Evolutionary conservation across 2,329 filamentous ascomycete genomes (phyloP), one percentile per base, ranked within the genome.

Genomic region (Colletotrichum scovillei): DNA sequence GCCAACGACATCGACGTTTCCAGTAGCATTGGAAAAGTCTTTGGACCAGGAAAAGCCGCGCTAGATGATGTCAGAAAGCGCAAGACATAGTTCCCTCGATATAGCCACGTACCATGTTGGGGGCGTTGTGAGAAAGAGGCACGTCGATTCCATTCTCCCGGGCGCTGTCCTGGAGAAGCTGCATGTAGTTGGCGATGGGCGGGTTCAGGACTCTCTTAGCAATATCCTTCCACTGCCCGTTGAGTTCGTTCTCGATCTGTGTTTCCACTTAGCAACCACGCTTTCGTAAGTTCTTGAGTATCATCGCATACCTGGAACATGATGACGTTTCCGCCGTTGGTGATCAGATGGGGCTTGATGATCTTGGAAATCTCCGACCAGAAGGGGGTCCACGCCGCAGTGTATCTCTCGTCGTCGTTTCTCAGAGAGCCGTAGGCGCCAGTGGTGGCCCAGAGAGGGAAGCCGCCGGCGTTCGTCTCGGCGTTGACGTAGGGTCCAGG

Each of bases 401-500:
- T 88, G 77, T 87, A 90, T 59, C 85, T 82, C 5, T 84, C 78
- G 72, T 91, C 85, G 53, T 90, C 86, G 67, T 90, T 83, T 38
- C 90, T 82, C 19, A 90, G 80, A 24, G 79, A 77, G 2, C 90
- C 89, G 63, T 90, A 89, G 30, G 84, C 89, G 56, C 90, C 90
- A 0, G 90, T 91, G 0, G 90, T 92, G 6, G 90, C 79, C 89
- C 90, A 92, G 1, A 90, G 81, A 0, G 91, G 89, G 69, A 91
- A 89, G 0, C 91, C 91, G 38, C 91, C 91, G 1, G 87, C 89
- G 74, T 88, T 91, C 3, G 89, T 85, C 77, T 92, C 91, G 1
- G 90, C 91, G 74, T 92, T 92, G 70, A 91, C 86, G 69, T 92
- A 92, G 0, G 90, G 90, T 0, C 90, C 90, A 0, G 90, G 89